Evolutionary conservation across 2,329 filamentous ascomycete genomes (phyloP), one percentile per base, ranked within the genome.

Genomic region (Fusarium solani-melongenae): DNA sequence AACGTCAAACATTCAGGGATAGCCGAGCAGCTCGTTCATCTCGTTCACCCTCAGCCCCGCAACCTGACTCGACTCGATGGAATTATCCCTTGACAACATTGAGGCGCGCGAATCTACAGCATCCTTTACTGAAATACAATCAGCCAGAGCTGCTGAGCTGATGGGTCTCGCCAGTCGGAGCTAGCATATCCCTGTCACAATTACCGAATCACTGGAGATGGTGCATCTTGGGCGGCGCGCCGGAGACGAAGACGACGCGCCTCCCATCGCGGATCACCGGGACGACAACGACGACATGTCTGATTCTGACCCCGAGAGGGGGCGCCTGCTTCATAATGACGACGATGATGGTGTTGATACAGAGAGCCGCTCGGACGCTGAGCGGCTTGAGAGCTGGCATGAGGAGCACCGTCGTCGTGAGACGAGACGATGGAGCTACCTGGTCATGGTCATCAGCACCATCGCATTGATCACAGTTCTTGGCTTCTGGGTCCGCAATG

Each of bases 361-460:
- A 5, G 72, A 73, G 31, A 41, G 58, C 36, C 61, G 62, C 34
- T 56, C 38, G 29, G 69, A 74, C 53, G 59, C 72, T n/a, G 69
- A 72, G 62, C 71, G 62, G 27, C 69, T 75, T 22, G 72, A 74
- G 59, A 73, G 38, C 31, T 75, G 72, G 72, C 66, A 74, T 64
- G 38, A 49, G 17, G 46, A 72, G 24, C 69, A 75, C n/a, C 74
- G 69, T 9, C 71, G 65, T 33, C 71, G 71, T 8, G 71, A 74
- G 38, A 74, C 71, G 34, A 60, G 71, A 44, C 62, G 63, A 61
- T 74, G 72, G 72, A 74, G 72, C n/a, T 75, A 62, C 59, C 69
- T 74, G 24, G 69, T 75, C 31, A 75, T 74, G 72, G 58, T 73
- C 11, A 67, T 73, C 15, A 75, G 72, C 53, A 67, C 58, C 17